phyloP scores from a whole-genome alignment of 495 filamentous ascomycete genomes.

The Pseudoneurospora amorphoporcata region DNA sequence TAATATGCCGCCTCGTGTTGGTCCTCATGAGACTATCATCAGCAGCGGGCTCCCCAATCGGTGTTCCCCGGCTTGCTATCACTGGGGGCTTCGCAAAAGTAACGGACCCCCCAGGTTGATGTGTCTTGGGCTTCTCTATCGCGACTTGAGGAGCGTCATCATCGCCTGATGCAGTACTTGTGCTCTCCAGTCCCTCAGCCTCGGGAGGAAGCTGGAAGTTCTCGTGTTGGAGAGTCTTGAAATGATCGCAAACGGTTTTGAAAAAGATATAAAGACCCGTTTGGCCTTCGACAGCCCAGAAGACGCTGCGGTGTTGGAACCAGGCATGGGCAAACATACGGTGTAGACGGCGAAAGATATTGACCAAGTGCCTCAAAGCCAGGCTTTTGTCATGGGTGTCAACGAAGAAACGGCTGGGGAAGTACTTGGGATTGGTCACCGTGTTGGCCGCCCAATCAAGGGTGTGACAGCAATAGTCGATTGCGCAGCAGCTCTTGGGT shows the following conservation, averaged over 20 bases:
- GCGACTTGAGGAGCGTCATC: conserved; percentile 10
- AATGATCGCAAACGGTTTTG: conserved; percentile 90
- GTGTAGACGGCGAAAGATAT: conserved; percentile 89
- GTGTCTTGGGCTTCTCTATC: conserved; percentile 22
- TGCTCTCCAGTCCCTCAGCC: conserved; percentile 64
- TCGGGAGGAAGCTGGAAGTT: conserved; percentile 92
- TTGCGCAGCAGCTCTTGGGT: conserved; percentile 90
- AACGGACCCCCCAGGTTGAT: conserved; percentile 16
- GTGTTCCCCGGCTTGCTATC: conserved; percentile 19
- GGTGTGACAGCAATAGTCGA: conserved; percentile 98
- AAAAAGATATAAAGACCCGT: conserved; percentile 89
- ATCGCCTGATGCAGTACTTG: conserved; percentile 8
- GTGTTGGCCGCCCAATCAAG: conserved; percentile 93
- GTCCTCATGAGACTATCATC: conserved; percentile 43
- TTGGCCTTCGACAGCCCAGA: conserved; percentile 86
- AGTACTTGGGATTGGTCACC: conserved; percentile 80
- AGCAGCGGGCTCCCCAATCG: conserved; percentile 17
- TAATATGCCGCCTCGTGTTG: conserved; percentile 63
- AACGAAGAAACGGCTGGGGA: conserved; percentile 77
- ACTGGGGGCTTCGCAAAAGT: conserved; percentile 38
- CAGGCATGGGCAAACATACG: conserved; percentile 97
- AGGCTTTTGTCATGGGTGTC: conserved; percentile 49
- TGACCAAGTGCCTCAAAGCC: conserved; percentile 74
- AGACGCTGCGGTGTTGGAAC: conserved; percentile 94
- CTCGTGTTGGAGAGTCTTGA: conserved; percentile 78